phyloP scores from a whole-genome alignment of 495 filamentous ascomycete genomes.

The Entonaema liquescens region DNA sequence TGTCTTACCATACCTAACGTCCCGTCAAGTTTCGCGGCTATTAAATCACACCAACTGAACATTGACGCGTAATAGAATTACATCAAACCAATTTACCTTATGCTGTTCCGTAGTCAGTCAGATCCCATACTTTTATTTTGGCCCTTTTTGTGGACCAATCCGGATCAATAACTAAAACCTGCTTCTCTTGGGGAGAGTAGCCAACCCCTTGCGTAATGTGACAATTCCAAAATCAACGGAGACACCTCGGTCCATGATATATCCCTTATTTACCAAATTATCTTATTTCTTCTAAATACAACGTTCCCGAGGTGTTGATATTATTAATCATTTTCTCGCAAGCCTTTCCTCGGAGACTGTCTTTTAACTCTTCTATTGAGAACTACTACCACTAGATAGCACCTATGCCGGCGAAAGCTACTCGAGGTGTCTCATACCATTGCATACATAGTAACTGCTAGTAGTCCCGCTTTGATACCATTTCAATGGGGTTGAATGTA shows the following conservation, averaged over 20 bases:
- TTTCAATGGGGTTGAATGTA: background rate
- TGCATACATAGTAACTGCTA: background rate
- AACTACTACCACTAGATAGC: background rate
- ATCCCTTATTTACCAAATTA: background rate
- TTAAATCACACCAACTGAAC: background rate
- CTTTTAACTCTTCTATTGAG: background rate
- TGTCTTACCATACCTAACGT: slow-evolving; percentile 10
- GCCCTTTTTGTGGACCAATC: background rate
- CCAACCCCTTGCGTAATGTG: background rate
- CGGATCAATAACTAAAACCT: background rate
- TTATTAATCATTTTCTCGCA: background rate
- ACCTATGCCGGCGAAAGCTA: too few relatives aligned
- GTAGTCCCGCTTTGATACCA: background rate
- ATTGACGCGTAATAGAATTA: background rate
- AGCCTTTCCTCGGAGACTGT: too few relatives aligned
- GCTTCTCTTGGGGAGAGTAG: background rate
- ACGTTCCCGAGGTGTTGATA: background rate
- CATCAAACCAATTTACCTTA: background rate
- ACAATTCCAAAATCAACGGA: background rate
- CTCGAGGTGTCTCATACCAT: background rate
- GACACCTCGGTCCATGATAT: background rate
- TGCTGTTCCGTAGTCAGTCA: background rate
- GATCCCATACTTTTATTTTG: background rate
- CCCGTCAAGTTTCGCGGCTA: background rate
- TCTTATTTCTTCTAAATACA: background rate